phyloP scores from a whole-genome alignment of 139 green algal species.

The Chloropicon primus region DNA sequence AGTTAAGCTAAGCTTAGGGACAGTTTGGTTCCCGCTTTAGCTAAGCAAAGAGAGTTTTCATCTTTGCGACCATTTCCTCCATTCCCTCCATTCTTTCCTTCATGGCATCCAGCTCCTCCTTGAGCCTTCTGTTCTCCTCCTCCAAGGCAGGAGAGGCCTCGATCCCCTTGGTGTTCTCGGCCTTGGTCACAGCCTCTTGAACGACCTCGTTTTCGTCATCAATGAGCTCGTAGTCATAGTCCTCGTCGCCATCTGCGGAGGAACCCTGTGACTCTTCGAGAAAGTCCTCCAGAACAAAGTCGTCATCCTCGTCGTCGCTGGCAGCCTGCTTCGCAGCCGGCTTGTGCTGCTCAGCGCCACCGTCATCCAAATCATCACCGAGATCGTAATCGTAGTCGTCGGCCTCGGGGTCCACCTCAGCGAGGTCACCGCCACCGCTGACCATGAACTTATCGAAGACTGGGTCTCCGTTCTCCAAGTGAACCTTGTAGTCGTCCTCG shows the following conservation, averaged over 20 bases:
- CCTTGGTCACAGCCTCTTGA: too few species aligned
- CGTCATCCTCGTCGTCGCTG: neutral
- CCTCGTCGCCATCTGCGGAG: neutral
- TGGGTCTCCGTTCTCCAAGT: neutral
- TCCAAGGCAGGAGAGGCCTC: neutral
- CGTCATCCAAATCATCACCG: neutral
- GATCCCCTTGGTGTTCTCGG: too few species aligned
- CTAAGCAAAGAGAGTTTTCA: neutral
- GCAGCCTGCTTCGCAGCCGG: neutral
- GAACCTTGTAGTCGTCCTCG: neutral
- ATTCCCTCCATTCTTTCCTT: neutral
- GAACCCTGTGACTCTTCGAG: neutral
- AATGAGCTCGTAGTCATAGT: neutral
- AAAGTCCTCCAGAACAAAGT: neutral
- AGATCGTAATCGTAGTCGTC: neutral
- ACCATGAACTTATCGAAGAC: neutral
- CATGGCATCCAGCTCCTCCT: neutral
- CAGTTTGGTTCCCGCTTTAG: too few species aligned
- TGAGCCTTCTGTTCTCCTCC: neutral
- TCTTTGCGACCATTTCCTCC: neutral
- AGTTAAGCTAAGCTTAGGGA: too few species aligned
- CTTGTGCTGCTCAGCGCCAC: neutral
- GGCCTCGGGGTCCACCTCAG: neutral
- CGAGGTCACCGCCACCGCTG: neutral
- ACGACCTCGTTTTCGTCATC: neutral